A percentile compares a stretch with the other conserved stretches of the same genome.
These are phyloP conservation scores for Salix purpurea DNA, from an alignment of 345 rosid species.

Conservation along the genomic window DNA sequence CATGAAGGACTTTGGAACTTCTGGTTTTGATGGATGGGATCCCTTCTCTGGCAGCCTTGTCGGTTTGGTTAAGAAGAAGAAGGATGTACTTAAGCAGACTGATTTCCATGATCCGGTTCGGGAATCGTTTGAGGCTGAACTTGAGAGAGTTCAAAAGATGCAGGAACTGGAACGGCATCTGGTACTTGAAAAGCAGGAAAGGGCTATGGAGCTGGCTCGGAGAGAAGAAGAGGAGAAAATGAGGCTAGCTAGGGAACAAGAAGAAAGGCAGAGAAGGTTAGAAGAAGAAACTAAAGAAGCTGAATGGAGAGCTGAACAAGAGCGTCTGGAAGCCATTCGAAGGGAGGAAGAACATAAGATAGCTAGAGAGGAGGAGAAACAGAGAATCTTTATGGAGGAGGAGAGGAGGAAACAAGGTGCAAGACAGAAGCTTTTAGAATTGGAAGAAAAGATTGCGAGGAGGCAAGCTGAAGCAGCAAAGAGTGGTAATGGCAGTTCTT, in stretches of 20 bases:
- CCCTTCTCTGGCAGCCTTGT: conserved; percentile 60
- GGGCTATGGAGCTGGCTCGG: conserved; percentile 70
- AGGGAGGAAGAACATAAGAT: conserved; percentile 79
- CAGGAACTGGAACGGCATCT: conserved; percentile 86
- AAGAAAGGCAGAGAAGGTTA: conserved; percentile 61
- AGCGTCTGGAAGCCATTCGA: conserved; percentile 58
- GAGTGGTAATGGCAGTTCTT: conserved; percentile 38
- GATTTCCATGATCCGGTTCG: conserved; percentile 92
- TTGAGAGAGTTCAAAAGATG: conserved; percentile 92
- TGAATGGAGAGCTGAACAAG: conserved; percentile 88
- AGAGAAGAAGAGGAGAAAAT: conserved; percentile 89
- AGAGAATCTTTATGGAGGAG: conserved; percentile 71
- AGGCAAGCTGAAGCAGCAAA: conserved; percentile 60
- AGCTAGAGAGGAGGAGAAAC: conserved; percentile 91
- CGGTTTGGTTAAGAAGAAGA: conserved; percentile 77
- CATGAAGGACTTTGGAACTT: conserved; percentile 48
- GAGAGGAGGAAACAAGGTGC: conserved; percentile 98
- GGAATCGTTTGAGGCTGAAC: conserved; percentile 99
- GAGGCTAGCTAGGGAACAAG: conserved; percentile 71
- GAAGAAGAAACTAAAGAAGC: conserved; percentile 91
- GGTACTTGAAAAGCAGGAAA: conserved; percentile 76
- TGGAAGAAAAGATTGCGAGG: conserved; percentile 90
- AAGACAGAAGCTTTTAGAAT: conserved; percentile 84
- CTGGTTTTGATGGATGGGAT: conserved; percentile 68
- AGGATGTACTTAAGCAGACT: conserved; percentile 59